Evolutionary conservation across 2,329 filamentous ascomycete genomes (phyloP).

Genomic region (Cryphonectria carpinicola): DNA sequence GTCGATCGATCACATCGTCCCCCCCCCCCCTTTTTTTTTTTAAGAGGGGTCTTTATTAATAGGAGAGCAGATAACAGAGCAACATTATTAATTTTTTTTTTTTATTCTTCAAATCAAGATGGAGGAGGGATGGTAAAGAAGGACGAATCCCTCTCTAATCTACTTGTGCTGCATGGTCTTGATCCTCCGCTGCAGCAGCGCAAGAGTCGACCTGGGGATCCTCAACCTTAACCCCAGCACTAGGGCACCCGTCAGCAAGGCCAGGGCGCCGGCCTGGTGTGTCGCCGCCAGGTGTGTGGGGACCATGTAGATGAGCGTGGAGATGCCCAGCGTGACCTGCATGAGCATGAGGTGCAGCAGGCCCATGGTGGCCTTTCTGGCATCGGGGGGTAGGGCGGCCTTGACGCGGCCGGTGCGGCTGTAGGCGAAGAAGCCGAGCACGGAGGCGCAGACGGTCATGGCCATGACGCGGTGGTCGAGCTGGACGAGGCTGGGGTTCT

Average conservation of each 20-base stretch:
- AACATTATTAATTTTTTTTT: background rate
- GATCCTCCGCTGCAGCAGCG: slow-evolving; percentile 59
- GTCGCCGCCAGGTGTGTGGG: slow-evolving; percentile 85
- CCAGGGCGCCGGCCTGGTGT: slow-evolving; percentile 89
- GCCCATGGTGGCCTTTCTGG: slow-evolving; percentile 72
- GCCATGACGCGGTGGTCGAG: slow-evolving; percentile 94
- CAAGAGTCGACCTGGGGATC: slow-evolving; percentile 68
- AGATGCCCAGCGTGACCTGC: slow-evolving; percentile 86
- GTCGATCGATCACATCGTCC: no score
- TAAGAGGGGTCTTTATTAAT: no score
- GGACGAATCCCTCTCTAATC: no score
- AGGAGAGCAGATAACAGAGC: no score
- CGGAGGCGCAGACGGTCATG: slow-evolving; percentile 81
- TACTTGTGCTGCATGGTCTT: slow-evolving; percentile 28
- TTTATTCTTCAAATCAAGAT: background rate
- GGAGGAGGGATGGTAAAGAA: background rate
- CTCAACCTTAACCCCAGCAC: slow-evolving; percentile 79
- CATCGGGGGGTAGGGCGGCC: slow-evolving; percentile 63
- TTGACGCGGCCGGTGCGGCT: slow-evolving; percentile 66
- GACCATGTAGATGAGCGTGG: slow-evolving; percentile 91
- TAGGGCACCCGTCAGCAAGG: slow-evolving; percentile 79
- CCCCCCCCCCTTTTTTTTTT: no score
- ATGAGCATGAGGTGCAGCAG: slow-evolving; percentile 80
- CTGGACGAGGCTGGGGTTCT: slow-evolving; percentile 95
- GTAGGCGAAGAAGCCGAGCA: slow-evolving; percentile 82